Evolutionary conservation across 2,329 filamentous ascomycete species (phyloP), one percentile per base, ranked within the genome.

Genomic region (Didymella pinodella): DNA sequence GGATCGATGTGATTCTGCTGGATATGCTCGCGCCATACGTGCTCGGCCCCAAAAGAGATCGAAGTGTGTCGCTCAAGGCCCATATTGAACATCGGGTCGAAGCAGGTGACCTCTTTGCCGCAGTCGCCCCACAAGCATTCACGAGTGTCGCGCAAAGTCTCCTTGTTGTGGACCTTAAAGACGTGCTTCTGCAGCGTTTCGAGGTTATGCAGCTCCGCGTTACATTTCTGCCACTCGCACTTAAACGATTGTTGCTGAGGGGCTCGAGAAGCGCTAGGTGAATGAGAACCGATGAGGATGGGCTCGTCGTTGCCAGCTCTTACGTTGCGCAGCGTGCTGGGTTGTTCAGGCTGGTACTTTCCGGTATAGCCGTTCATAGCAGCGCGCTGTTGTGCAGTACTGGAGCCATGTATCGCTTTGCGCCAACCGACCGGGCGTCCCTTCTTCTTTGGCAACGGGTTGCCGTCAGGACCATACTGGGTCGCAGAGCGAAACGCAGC

Each of bases 191-290:
- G 82, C 6, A 90, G 75, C 0, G 83, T 85, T 8, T 83, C 81
- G 14, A 89, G 72, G 64, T 88, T 89, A 72, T 90, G 87, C 5
- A 90, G 75, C 62, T 87, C 81, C 0, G 84, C 82, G 3, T 74
- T 72, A 69, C 88, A 90, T 1, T 76, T 73, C 50, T 81, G 74
- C 87, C 87, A 90, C 41, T 78, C 72, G 72, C 88, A 90, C 54
- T 80, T 78, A 69, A 82, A 90, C 6, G 84, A 79, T 48, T 78
- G 76, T 57, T 78, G 81, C 29, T 71, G 68, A 0, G 73, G 71
- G 38, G 73, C 63, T n/a, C 56, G 63, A 34, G 64, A 57, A 31
- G 68, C 58, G 53, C 71, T 75, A n/a, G 75, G 68, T 10, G 75
- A 76, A 16, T 70, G 66, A 3, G 74, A 77, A 10, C 63, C 48